These are phyloP conservation scores for Colletotrichum eleusines DNA, from an alignment of 2,329 filamentous ascomycete genomes.

Conservation along the genomic window DNA sequence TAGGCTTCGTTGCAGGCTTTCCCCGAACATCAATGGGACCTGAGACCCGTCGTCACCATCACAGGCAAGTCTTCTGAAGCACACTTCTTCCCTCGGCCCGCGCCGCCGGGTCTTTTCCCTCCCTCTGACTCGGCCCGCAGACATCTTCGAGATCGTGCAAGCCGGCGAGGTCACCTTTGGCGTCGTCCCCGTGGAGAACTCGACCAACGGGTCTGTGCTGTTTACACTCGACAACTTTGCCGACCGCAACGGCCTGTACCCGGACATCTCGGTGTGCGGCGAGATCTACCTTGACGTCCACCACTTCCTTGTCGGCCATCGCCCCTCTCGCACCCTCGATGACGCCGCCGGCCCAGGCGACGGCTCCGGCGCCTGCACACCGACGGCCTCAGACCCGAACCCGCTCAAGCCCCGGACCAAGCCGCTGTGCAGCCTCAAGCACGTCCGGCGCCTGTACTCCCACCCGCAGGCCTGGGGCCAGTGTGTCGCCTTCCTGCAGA, in stretches of 20 bases:
- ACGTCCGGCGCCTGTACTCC: slow-evolving; percentile 84
- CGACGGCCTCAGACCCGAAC: slow-evolving; percentile 60
- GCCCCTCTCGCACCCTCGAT: slow-evolving; percentile 44
- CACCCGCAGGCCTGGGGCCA: slow-evolving; percentile 97
- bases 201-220: slow-evolving; percentile 91
- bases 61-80: slow-evolving; percentile 51
- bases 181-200: slow-evolving; percentile 96
- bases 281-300: slow-evolving; percentile 90
- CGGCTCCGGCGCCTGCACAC: slow-evolving; percentile 61
- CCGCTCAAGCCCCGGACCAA: slow-evolving; percentile 59
- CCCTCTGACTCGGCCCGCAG: slow-evolving; percentile 54
- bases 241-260: slow-evolving; percentile 74
- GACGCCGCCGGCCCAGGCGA: slow-evolving; percentile 48
- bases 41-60: slow-evolving; percentile 65
- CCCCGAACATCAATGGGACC: slow-evolving; percentile 59
- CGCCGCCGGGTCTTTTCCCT: neutral
- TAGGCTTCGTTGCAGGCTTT: slow-evolving; percentile 64
- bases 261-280: slow-evolving; percentile 79
- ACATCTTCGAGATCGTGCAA: slow-evolving; percentile 86
- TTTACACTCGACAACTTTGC: slow-evolving; percentile 91
- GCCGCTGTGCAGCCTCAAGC: slow-evolving; percentile 65
- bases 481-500: slow-evolving; percentile 80
- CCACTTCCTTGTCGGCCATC: slow-evolving; percentile 82
- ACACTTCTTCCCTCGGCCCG: neutral
- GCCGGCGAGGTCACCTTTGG: slow-evolving; percentile 73